Conservation (phyloP, 2,329 filamentous ascomycete species). For the Diaporthe batatas region DNA sequence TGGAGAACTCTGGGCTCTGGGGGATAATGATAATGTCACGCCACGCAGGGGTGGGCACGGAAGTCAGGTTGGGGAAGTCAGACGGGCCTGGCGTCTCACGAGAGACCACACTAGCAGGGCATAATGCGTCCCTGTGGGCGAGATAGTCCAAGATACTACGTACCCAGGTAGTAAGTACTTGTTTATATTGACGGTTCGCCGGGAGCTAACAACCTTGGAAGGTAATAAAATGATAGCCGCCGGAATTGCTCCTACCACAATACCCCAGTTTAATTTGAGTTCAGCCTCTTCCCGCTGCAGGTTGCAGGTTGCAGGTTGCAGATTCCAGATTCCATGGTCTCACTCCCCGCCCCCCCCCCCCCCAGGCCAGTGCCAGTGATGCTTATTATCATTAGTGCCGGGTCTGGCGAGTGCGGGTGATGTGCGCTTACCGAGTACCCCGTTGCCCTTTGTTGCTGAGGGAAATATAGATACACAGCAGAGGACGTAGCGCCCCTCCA, state of each 20-base stretch:
- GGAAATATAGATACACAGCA: not conserved
- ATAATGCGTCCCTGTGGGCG: slow-evolving; percentile 5
- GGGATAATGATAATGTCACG: slow-evolving; percentile 25
- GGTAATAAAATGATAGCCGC: no score
- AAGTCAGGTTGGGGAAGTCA: slow-evolving; percentile 31
- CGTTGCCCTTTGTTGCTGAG: not conserved
- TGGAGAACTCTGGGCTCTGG: slow-evolving; percentile 6
- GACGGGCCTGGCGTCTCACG: slow-evolving; percentile 32
- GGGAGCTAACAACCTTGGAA: no score
- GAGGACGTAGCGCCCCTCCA: not conserved
- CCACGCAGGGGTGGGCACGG: slow-evolving; percentile 27
- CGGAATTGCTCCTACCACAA: no score
- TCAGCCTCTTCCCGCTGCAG: not conserved
- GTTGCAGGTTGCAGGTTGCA: not conserved
- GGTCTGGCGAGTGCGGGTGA: slow-evolving; percentile 5
- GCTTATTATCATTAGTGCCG: not conserved
- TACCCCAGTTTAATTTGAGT: not conserved
- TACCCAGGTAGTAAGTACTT: no score
- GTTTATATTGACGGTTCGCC: no score
- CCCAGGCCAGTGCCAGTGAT: no score
- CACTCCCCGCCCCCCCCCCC: not conserved
- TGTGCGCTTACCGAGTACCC: slow-evolving; percentile 3
- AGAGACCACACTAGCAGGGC: slow-evolving; percentile 17
- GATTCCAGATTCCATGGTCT: not conserved
- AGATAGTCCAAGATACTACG: not conserved